Conservation (phyloP, 305 asterid species). For the Fraxinus xanthoxyloides region DNA sequence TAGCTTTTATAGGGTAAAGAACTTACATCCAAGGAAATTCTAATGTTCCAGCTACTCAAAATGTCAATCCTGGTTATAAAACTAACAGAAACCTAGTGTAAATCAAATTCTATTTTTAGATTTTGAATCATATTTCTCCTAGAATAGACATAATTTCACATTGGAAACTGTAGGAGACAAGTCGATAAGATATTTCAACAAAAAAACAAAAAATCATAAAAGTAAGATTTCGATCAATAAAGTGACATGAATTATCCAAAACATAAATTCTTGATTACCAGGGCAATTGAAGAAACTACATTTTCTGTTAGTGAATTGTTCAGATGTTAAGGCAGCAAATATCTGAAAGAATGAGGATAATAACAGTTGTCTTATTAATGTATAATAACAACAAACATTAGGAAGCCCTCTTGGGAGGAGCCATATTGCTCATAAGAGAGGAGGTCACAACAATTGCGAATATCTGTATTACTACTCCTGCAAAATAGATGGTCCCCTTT, state of each 20-base stretch:
- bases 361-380: background rate
- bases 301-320: background rate
- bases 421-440: background rate
- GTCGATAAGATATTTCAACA: background rate
- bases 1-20: too few relatives aligned
- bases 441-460: background rate
- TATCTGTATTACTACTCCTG: slow-evolving; percentile 27
- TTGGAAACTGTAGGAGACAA: background rate
- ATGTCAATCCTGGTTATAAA: background rate
- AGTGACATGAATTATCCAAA: background rate
- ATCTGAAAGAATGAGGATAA: background rate
- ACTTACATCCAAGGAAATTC: background rate
- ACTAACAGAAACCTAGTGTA: background rate
- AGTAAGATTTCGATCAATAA: background rate
- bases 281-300: background rate
- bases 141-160: background rate
- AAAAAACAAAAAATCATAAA: background rate
- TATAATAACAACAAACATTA: background rate
- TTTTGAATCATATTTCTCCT: background rate
- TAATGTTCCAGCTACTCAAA: background rate
- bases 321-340: background rate
- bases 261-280: background rate
- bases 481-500: background rate
- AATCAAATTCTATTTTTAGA: background rate
- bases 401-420: slow-evolving; percentile 8